Conservation (phyloP, 2,329 filamentous ascomycete species). For the Cordyceps javanica region DNA sequence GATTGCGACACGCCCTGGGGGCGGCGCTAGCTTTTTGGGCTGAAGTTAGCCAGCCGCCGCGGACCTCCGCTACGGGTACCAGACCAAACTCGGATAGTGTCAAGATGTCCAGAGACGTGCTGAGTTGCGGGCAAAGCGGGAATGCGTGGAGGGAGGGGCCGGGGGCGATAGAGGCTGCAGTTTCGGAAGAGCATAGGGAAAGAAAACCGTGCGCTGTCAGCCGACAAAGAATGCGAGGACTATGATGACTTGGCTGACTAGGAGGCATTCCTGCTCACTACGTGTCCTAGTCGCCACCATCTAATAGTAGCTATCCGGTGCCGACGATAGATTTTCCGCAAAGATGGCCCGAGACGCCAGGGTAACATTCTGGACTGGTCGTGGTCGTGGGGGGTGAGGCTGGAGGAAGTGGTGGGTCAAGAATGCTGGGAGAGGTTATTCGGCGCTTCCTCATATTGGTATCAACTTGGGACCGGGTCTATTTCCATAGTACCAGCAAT, state of each 20-base stretch:
- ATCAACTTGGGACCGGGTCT: background rate
- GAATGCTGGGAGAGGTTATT: background rate
- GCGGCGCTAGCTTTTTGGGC: background rate
- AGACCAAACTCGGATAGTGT: background rate
- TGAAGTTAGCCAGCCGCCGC: background rate
- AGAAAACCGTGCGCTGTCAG: too few relatives aligned
- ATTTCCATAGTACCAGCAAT: background rate
- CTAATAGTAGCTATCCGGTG: too few relatives aligned
- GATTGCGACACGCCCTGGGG: background rate
- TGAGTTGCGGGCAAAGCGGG: background rate
- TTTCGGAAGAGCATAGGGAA: too few relatives aligned
- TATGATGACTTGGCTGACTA: too few relatives aligned
- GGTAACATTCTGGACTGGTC: background rate
- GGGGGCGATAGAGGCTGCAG: background rate
- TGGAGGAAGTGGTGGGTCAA: background rate
- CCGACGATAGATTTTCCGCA: background rate
- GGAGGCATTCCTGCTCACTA: background rate
- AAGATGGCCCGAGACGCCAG: background rate
- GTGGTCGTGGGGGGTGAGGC: background rate
- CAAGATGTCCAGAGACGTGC: too few relatives aligned
- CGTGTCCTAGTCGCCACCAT: background rate
- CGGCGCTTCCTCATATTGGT: background rate
- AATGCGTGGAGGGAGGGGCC: background rate
- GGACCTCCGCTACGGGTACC: background rate
- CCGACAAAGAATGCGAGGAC: too few relatives aligned